Evolutionary conservation across 441 rosid species (phyloP).

Genomic region (Croton setiger): DNA sequence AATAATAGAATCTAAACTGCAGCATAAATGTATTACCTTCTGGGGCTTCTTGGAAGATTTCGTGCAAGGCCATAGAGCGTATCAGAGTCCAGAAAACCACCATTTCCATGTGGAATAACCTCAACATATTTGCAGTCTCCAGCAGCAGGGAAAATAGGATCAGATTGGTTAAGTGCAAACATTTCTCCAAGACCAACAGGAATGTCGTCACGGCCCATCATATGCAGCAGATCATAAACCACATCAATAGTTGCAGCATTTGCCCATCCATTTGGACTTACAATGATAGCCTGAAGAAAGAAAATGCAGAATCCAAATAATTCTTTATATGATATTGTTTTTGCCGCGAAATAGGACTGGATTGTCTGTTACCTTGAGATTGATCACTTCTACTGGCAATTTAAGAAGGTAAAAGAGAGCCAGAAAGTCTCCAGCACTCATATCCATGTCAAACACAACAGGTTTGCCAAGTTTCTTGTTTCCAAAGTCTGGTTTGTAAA

Average conservation of each 20-base stretch:
- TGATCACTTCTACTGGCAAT: constrained; percentile 59
- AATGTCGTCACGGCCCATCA: constrained; percentile 98
- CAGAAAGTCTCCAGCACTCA: constrained; percentile 94
- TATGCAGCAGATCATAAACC: constrained; percentile 81
- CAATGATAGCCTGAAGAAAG: constrained; percentile 63
- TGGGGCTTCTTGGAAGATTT: constrained; percentile 68
- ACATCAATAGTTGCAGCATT: constrained; percentile 86
- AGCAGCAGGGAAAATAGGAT: constrained; percentile 39
- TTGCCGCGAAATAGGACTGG: not conserved
- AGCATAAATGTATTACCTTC: constrained; percentile 43
- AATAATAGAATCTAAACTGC: not conserved
- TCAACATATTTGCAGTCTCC: constrained; percentile 75
- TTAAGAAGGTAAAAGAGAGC: constrained; percentile 83
- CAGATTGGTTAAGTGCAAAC: constrained; percentile 62
- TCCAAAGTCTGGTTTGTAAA: constrained; percentile 47
- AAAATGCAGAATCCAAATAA: not conserved
- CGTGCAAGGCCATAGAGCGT: constrained; percentile 89
- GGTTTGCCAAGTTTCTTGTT: constrained; percentile 55
- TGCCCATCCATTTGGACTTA: constrained; percentile 93
- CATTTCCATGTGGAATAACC: constrained; percentile 78
- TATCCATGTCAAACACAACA: constrained; percentile 86
- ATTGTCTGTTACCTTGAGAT: constrained; percentile 64
- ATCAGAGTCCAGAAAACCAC: constrained; percentile 81
- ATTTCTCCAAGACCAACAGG: constrained; percentile 72
- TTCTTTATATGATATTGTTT: not conserved